Conservation (phyloP, 345 rosid genomes). For the Lagerstroemia speciosa region DNA sequence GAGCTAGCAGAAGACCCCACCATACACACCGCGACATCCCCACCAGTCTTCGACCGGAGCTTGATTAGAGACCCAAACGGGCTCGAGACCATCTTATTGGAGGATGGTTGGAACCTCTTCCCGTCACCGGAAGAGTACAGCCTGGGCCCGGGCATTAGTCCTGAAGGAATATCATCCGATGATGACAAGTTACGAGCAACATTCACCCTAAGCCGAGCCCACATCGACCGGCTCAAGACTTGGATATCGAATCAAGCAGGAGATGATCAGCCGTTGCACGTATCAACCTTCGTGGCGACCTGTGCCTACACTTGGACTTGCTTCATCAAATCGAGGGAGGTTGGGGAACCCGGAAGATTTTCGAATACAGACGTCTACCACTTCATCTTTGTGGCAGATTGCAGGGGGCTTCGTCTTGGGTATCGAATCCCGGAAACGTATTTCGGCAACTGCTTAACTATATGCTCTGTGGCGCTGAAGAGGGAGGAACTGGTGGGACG, state of each 20-base stretch:
- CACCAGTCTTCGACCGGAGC: background rate
- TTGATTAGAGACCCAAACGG: background rate
- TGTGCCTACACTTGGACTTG: conserved; percentile 30
- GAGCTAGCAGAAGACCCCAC: no score
- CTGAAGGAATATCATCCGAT: no score
- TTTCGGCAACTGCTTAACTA: conserved; percentile 30
- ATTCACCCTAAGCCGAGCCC: background rate
- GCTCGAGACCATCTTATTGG: background rate
- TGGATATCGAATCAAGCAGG: background rate
- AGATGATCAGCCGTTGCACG: no score
- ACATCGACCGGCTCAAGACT: background rate
- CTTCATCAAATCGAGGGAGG: conserved; percentile 21
- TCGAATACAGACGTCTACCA: background rate
- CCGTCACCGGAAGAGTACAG: background rate
- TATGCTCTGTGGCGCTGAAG: conserved; percentile 5
- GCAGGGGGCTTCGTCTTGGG: conserved; percentile 11
- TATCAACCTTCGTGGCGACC: conserved; percentile 16
- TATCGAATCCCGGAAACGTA: conserved; percentile 15
- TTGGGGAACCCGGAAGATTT: no score
- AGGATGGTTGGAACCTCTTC: no score
- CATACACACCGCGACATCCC: no score
- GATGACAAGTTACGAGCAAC: conserved; percentile 1
- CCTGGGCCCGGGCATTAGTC: no score
- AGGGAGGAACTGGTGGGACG: conserved; percentile 15
- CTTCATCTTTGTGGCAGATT: conserved; percentile 18